Evolutionary conservation across 495 filamentous ascomycete species (phyloP), one percentile per base, ranked within the genome.

Genomic region (Penicillium alfredii): DNA sequence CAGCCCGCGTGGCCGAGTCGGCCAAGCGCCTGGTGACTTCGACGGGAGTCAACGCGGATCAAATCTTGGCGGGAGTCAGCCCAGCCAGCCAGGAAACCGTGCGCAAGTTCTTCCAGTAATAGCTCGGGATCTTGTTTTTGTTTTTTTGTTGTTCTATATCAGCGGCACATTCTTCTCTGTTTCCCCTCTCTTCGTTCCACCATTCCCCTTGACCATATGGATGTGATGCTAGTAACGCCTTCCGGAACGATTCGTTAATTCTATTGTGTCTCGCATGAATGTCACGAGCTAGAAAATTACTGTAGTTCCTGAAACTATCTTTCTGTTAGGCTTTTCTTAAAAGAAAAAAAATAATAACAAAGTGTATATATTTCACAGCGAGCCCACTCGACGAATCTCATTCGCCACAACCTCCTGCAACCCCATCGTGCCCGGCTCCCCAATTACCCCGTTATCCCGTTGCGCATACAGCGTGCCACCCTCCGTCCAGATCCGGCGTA

Each of bases 11-110:
- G 22, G 81, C 86, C 16, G 68, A 64, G 11, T 74, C 86, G 2
- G 82, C 81, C 15, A 90, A 90, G 59, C 60, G 69, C 33, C 72
- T 98, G 12, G 67, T 95, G 6, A 66, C 72, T 38, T 71, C 69
- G 4, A 80, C 87, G 4, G 76, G 77, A 16, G 51, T 87, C 14
- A 82, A 94, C 55, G 75, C 80, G 2, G 74, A 76, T 25, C 75
- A 81, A 42, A 64, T 92, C 30, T 66, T 90, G 34, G 72, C 74
- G 14, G 74, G 77, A 11, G 75, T 94, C 44, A 72, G 75, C 12
- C 80, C 82, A 2, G 84, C 90, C 38, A 81, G 76, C 40, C 86
- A 90, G 61, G 74, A 79, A 48, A 77, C 79, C 1, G 82, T 94
- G 33, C 75, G 81, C 44, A 72, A 71, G 27, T 78, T 80, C 58